Conservation (phyloP, 495 filamentous ascomycete species). For the Pseudoneurospora amorphoporcata region DNA sequence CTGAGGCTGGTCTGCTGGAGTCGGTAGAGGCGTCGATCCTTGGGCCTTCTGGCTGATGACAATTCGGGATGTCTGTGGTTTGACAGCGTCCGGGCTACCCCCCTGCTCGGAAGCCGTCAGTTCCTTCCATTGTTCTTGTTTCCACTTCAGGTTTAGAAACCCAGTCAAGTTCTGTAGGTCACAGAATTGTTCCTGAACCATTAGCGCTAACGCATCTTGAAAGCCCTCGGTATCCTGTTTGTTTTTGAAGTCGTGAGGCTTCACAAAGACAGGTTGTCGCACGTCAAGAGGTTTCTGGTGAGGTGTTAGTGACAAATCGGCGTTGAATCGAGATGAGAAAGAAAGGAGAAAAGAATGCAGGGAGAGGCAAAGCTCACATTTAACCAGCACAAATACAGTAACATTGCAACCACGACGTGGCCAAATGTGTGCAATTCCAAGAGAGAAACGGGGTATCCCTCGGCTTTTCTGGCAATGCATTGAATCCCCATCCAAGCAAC, state of each 20-base stretch:
- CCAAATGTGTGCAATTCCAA: background rate
- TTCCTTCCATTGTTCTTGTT: background rate
- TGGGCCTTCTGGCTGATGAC: background rate
- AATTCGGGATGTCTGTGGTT: background rate
- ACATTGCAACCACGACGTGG: background rate
- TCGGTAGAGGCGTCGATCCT: background rate
- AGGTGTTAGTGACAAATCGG: background rate
- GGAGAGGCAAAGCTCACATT: background rate
- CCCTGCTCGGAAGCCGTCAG: accelerated
- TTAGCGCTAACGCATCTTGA: background rate
- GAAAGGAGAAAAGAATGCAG: background rate
- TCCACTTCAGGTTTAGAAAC: background rate
- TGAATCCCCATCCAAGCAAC: background rate
- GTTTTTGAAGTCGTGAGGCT: background rate
- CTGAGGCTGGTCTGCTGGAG: background rate
- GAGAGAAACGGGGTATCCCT: background rate
- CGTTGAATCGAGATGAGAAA: accelerated
- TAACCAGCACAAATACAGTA: background rate
- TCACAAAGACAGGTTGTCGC: background rate
- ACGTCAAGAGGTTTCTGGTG: background rate
- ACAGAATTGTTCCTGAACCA: background rate
- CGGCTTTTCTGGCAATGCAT: background rate
- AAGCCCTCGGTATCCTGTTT: background rate
- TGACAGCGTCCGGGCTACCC: background rate
- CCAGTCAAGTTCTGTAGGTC: background rate